Percentiles rank a stretch among this genome's conserved stretches.
Conservation (phyloP, 768 basidiomycete species). For the Naematelia aurantialba region DNA sequence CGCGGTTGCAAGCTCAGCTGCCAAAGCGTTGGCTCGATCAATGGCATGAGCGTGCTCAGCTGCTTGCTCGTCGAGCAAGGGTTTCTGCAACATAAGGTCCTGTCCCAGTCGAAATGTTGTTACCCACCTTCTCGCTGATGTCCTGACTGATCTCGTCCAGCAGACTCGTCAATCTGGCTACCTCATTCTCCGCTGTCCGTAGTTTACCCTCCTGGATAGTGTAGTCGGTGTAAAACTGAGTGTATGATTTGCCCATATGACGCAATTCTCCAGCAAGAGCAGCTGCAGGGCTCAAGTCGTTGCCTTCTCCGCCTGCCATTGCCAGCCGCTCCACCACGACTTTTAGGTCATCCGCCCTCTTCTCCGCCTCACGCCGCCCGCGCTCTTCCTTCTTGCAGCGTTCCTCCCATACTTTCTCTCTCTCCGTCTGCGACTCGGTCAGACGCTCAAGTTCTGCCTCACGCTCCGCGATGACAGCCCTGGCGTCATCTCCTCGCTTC, state of each 20-base stretch:
- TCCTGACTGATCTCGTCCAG: constrained; percentile 76
- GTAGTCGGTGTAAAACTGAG: constrained; percentile 88
- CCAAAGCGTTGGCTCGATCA: constrained; percentile 73
- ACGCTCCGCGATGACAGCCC: constrained; percentile 73
- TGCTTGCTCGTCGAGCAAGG: constrained; percentile 82
- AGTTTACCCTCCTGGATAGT: constrained; percentile 79
- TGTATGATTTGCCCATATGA: constrained; percentile 75
- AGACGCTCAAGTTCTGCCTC: constrained; percentile 78
- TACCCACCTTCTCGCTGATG: constrained; percentile 79
- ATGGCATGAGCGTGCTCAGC: constrained; percentile 80
- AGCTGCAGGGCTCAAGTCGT: constrained; percentile 77
- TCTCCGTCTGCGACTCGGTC: constrained; percentile 64
- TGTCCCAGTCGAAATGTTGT: neutral
- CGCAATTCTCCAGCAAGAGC: constrained; percentile 78
- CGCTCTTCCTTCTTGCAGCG: constrained; percentile 69
- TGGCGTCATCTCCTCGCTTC: constrained; percentile 77
- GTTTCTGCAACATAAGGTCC: constrained; percentile 61
- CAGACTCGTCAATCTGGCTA: constrained; percentile 76
- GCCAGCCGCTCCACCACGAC: constrained; percentile 49
- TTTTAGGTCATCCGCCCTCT: constrained; percentile 67
- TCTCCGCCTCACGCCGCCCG: constrained; percentile 67
- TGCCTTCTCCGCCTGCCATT: constrained; percentile 54
- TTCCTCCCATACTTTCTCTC: constrained; percentile 64
- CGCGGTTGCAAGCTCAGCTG: constrained; percentile 70
- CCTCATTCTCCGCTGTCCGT: constrained; percentile 72